Base-by-base conservation (phyloP, 2,329 filamentous ascomycete genomes). In the Atkinsonella texensis region DNA sequence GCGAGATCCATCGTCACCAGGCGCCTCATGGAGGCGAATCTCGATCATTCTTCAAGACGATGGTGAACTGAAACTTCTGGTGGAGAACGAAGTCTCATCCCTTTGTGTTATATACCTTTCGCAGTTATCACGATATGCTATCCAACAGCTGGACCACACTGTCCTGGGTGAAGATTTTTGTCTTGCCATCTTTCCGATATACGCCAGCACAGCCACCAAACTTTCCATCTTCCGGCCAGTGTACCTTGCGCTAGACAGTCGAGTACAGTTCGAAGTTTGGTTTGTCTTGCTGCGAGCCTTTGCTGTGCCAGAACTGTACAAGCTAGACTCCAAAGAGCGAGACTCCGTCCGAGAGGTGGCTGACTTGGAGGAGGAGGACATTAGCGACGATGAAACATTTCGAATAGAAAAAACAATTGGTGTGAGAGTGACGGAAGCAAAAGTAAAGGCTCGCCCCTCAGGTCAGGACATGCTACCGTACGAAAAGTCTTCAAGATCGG, bases 201-300 rank as follows among this genome's bases (percentile, higher is more conserved):
- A 98, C 67, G 83, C 88, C 1, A 77, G 85, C 10, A 81, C 81
- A 18, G 79, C 87, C 1, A 85, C 81, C 2, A 79, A 85, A 17
- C 74, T 91, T 52, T 85, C 85, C 7, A 79, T 91, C 31, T 83
- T 89, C 53, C 82, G 87, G n/a, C 91, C 93, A 0, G 83, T 97
- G 38, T 96, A 95, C 63, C 74, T 98, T 35, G 86, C 88, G 3
- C 70, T 96, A 44, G 91, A 97, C 59, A 90, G 81, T 28, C 80
- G 90, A 42, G 82, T 95, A 7, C 74, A 95, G n/a, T 95, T 94
- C 60, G 93, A 98, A 65, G 93, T 96, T 12, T 98, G 93, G 93
- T 91, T 95, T 61, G 90, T 95, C 7, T 73, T 98, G 10, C 68
- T 98, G 32, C 81, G 91, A 55, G 89, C 91, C 0, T 96, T 96